Percentiles rank a stretch among this genome's conserved stretches.
Conservation (phyloP, 495 filamentous ascomycete species). For the Friedmanniomyces simplex region DNA sequence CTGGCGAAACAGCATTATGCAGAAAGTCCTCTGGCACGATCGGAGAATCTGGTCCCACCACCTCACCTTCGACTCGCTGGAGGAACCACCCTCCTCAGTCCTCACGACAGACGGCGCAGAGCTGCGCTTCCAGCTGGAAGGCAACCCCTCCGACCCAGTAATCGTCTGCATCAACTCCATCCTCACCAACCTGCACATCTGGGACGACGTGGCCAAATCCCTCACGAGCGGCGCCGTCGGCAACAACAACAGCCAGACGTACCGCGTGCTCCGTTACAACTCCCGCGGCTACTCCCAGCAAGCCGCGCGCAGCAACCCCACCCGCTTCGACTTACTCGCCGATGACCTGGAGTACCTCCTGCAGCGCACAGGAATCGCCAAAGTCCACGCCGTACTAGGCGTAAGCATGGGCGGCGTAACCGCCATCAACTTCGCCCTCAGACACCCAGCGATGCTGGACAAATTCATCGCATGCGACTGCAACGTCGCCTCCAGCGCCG, state of each 20-base stretch:
- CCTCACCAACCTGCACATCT: slow-evolving; percentile 61
- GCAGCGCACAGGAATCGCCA: slow-evolving; percentile 26
- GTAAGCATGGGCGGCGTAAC: slow-evolving; percentile 72
- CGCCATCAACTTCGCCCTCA: slow-evolving; percentile 56
- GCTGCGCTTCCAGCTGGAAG: slow-evolving; percentile 66
- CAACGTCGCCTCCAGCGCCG: slow-evolving; percentile 53
- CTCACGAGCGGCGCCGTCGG: slow-evolving; percentile 47
- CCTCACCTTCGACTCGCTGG: slow-evolving; percentile 52
- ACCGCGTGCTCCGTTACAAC: slow-evolving; percentile 62
- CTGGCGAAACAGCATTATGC: slow-evolving; percentile 44
- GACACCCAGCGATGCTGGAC: slow-evolving; percentile 47
- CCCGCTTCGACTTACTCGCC: slow-evolving; percentile 52
- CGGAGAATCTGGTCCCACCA: slow-evolving; percentile 57
- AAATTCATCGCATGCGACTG: slow-evolving; percentile 69
- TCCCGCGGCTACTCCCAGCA: slow-evolving; percentile 48
- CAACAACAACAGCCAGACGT: slow-evolving; percentile 49
- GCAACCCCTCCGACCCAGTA: slow-evolving; percentile 53
- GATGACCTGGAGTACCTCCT: slow-evolving; percentile 46
- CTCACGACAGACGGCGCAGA: slow-evolving; percentile 55
- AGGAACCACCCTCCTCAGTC: slow-evolving; percentile 41
- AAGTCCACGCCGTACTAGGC: slow-evolving; percentile 44
- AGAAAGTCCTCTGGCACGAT: slow-evolving; percentile 45
- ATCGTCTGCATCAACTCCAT: slow-evolving; percentile 69
- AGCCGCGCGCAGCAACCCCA: slow-evolving; percentile 12
- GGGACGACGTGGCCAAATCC: slow-evolving; percentile 55